Percentiles rank a stretch among this genome's conserved stretches.
These are phyloP conservation scores for Dictyostelium citrinum DNA, from an alignment of 78 protist species.

Conservation along the genomic window DNA sequence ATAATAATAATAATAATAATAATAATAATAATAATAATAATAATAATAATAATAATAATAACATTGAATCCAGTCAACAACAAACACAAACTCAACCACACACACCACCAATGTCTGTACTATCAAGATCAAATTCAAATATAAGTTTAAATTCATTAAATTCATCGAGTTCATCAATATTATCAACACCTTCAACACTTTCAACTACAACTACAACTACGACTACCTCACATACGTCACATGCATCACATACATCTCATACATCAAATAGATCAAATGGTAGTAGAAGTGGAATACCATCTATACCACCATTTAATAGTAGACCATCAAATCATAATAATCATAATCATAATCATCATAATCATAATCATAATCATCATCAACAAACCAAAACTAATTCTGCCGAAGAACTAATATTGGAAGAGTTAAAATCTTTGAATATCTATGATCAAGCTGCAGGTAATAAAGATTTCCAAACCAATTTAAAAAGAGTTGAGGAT, in stretches of 20 bases:
- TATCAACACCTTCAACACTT: background rate
- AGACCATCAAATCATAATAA: background rate
- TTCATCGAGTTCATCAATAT: background rate
- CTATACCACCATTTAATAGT: background rate
- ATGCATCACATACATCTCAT: background rate
- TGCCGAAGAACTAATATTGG: background rate
- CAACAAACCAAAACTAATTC: background rate
- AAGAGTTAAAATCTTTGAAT: background rate
- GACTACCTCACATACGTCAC: background rate
- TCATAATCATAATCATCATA: no score
- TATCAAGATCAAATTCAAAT: conserved; percentile 2
- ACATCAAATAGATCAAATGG: background rate
- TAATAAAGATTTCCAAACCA: background rate
- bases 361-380: background rate
- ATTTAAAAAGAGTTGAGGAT: conserved; percentile 10
- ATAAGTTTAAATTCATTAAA: background rate
- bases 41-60: background rate
- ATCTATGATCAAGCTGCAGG: background rate
- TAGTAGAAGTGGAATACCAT: background rate
- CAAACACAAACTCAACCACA: background rate
- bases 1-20: background rate
- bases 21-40: background rate
- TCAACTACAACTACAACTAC: conserved; percentile 16
- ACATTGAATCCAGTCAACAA: background rate
- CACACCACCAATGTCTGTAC: background rate